Evolutionary conservation across 2,329 filamentous ascomycete species (phyloP), one percentile per base, ranked within the genome.

Genomic region (Mycosphaerella arachidis): DNA sequence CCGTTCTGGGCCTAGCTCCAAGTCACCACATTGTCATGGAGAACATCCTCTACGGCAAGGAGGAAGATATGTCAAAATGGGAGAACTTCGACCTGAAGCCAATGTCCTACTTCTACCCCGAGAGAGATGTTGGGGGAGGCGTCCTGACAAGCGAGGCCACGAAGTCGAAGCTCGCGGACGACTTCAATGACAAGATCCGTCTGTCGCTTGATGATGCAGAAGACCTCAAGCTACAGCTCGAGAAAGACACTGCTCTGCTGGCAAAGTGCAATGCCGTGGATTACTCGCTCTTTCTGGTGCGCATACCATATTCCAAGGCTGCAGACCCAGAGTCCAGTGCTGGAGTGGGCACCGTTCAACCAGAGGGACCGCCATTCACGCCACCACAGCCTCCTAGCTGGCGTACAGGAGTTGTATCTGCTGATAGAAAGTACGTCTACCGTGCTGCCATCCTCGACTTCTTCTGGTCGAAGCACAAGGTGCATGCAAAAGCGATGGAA

Each of bases 1-100:
- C 82, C 1, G 66, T 85, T 0, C 65, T 90, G 0, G 81, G 86
- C 4, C 74, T 81, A 1, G 84, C 86, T 0, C 88, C 89, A 0
- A 84, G 84, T 0, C 87, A 90, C 65, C 88, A 91, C 68, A 88
- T 91, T 61, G 79, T 91, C 67, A 91, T 91, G 89, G 88, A 91
- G 71, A 91, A 91, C 69, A 78, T 90, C 2, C 76, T 90, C 27
- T 84, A 83, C 62, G 88, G 87, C 1, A 81, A 84, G 63, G 76
- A 78, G 13, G 73, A 77, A 12, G 76, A 78, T 57, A 68, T 69
- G 13, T 30, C 50, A 33, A 74, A 78, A 18, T 91, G 88, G 88
- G 85, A 91, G 69, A 85, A 83, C 1, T 91, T 86, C 73, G 89
- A 91, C 61, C 80, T 91, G 53, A 92, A 92, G 69, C 89, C 89